Evolutionary conservation across 441 rosid genomes (phyloP).

Genomic region (Metrosideros polymorpha): DNA sequence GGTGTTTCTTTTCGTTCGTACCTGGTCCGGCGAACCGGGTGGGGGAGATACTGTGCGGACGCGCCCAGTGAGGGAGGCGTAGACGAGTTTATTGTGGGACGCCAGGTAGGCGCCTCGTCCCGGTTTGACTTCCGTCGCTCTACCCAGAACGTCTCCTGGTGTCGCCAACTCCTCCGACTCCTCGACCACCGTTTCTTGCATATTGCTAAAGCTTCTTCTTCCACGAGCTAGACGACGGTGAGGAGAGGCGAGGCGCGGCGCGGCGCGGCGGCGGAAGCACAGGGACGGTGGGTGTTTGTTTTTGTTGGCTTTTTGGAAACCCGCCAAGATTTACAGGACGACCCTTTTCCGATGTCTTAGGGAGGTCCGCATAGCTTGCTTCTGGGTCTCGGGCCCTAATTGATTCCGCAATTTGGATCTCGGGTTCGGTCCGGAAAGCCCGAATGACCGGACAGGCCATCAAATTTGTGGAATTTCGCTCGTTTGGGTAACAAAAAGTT

Average conservation of each 20-base stretch:
- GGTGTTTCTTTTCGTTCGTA: not conserved
- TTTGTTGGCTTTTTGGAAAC: not conserved
- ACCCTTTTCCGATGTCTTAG: not conserved
- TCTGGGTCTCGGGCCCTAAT: not conserved
- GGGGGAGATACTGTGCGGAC: constrained; percentile 40
- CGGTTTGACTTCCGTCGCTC: constrained; percentile 43
- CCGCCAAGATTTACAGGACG: too few relatives aligned
- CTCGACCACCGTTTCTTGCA: not conserved
- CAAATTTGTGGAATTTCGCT: not conserved
- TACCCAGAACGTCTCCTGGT: constrained; percentile 76
- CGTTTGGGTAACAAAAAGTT: not conserved
- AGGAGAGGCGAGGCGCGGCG: not conserved
- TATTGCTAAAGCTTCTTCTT: not conserved
- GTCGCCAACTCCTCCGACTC: constrained; percentile 30
- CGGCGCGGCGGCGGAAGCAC: not conserved
- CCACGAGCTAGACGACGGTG: not conserved
- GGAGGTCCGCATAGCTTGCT: not conserved
- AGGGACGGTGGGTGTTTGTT: not conserved
- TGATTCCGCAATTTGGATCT: not conserved
- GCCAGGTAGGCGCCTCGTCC: constrained; percentile 73
- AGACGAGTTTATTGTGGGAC: constrained; percentile 45
- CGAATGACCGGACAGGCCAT: not conserved
- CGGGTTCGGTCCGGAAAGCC: not conserved
- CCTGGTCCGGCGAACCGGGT: constrained; percentile 66
- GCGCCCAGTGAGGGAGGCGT: constrained; percentile 70